Evolutionary conservation across 2,329 filamentous ascomycete species (phyloP).

Genomic region (Alternaria sp.): DNA sequence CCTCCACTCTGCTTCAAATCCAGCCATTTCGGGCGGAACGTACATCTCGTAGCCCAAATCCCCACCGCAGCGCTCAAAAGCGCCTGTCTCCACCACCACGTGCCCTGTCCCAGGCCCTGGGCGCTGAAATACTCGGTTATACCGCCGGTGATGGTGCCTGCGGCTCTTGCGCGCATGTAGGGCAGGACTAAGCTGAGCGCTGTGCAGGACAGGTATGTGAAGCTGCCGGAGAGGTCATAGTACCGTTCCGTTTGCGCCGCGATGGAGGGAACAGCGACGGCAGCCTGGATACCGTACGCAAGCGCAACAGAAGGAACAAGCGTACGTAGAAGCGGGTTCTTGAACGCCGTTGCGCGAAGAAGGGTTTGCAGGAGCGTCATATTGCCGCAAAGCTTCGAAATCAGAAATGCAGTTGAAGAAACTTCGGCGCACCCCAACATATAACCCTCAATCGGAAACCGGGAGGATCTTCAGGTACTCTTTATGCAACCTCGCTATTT

Average conservation of each 20-base stretch:
- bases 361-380: conserved; percentile 54
- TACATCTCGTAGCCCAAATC: conserved; percentile 68
- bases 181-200: conserved; percentile 68
- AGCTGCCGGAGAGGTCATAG: conserved; percentile 71
- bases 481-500: background rate
- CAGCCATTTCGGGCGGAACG: conserved; percentile 17
- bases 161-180: conserved; percentile 60
- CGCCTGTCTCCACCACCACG: conserved; percentile 67
- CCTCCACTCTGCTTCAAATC: too few relatives aligned
- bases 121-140: conserved; percentile 38
- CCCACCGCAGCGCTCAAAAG: conserved; percentile 61
- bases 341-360: conserved; percentile 67
- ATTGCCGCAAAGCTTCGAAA: background rate
- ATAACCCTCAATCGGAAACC: background rate
- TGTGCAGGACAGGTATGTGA: conserved; percentile 70
- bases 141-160: conserved; percentile 52
- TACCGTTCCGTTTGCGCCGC: conserved; percentile 67
- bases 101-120: conserved; percentile 32
- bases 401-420: background rate
- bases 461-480: background rate
- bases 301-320: conserved; percentile 67
- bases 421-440: background rate
- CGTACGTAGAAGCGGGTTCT: conserved; percentile 66
- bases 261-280: conserved; percentile 68
- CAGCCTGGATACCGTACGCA: conserved; percentile 68